These are phyloP conservation scores for Neofusicoccum ribis DNA, from an alignment of 2,329 filamentous ascomycete species.

Conservation along the genomic window DNA sequence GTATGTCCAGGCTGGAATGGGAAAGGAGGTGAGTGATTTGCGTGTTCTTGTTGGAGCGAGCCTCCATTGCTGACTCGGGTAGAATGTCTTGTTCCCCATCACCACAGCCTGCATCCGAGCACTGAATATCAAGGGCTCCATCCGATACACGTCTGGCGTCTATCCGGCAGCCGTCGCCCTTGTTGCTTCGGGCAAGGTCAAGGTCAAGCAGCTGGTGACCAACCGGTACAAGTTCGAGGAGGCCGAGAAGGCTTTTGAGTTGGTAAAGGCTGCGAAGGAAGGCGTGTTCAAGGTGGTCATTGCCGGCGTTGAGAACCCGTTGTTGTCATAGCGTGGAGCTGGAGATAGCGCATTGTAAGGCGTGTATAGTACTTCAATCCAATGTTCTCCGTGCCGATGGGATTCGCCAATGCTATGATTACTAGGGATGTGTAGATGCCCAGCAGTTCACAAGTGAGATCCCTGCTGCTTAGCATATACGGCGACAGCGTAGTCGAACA, in stretches of 20 bases:
- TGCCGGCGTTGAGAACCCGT: constrained; percentile 36
- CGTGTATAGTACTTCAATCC: background rate
- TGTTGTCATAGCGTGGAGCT: background rate
- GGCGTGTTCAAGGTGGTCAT: constrained; percentile 49
- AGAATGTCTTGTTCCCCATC: constrained; percentile 54
- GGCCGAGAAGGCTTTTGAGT: constrained; percentile 50
- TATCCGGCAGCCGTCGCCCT: constrained; percentile 53
- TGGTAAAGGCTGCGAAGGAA: constrained; percentile 41
- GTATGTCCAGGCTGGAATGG: constrained; percentile 30
- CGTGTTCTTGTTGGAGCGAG: too few relatives aligned
- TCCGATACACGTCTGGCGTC: constrained; percentile 53
- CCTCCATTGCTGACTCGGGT: background rate
- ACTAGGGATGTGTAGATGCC: background rate
- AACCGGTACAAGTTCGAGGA: constrained; percentile 47
- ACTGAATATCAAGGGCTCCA: constrained; percentile 52
- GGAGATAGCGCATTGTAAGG: background rate
- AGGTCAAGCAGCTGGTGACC: constrained; percentile 43
- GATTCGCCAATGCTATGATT: background rate
- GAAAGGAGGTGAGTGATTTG: constrained; percentile 22
- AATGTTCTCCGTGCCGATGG: too few relatives aligned
- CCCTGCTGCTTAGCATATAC: too few relatives aligned
- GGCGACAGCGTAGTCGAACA: too few relatives aligned
- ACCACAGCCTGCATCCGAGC: constrained; percentile 51
- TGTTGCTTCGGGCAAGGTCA: constrained; percentile 51
- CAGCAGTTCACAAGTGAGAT: too few relatives aligned